Conservation (phyloP, 768 basidiomycete species). For the Collybiopsis confluens region DNA sequence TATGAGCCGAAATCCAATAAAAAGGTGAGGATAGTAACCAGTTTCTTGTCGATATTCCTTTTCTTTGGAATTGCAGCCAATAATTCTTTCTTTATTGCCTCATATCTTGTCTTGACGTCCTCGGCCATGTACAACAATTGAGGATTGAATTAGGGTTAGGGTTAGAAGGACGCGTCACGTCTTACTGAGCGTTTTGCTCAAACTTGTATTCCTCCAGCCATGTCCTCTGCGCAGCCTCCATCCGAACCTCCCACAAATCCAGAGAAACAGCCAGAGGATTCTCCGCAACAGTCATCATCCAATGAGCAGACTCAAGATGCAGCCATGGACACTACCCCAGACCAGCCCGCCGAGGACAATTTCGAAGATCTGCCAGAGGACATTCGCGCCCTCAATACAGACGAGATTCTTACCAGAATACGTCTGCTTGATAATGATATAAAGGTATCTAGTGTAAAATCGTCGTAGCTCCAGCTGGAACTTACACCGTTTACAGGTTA, state of each 20-base stretch:
- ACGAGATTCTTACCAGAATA: constrained; percentile 86
- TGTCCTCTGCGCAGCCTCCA: constrained; percentile 60
- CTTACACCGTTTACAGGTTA: constrained; percentile 57
- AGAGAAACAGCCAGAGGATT: constrained; percentile 53
- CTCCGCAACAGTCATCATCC: constrained; percentile 26
- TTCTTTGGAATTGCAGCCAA: constrained; percentile 72
- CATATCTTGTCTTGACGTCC: constrained; percentile 71
- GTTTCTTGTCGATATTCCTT: constrained; percentile 68
- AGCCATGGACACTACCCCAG: constrained; percentile 74
- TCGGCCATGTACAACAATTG: constrained; percentile 35
- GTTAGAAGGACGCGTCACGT: constrained; percentile 10
- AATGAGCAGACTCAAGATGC: constrained; percentile 26
- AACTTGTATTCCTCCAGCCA: constrained; percentile 18
- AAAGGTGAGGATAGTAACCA: constrained; percentile 41
- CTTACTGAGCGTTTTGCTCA: not conserved
- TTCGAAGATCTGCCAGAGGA: constrained; percentile 93
- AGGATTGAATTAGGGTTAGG: not conserved
- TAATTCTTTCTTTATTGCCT: constrained; percentile 70
- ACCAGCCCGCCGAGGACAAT: constrained; percentile 69
- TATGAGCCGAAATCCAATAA: not conserved
- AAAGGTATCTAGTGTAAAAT: constrained; percentile 50
- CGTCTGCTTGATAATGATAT: constrained; percentile 96
- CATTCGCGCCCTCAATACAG: constrained; percentile 69
- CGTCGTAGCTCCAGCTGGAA: not conserved
- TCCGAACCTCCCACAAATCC: constrained; percentile 42